These are phyloP conservation scores for Globisporangium carolinianum DNA, from an alignment of 352 stramenopile genomes.

Conservation along the genomic window DNA sequence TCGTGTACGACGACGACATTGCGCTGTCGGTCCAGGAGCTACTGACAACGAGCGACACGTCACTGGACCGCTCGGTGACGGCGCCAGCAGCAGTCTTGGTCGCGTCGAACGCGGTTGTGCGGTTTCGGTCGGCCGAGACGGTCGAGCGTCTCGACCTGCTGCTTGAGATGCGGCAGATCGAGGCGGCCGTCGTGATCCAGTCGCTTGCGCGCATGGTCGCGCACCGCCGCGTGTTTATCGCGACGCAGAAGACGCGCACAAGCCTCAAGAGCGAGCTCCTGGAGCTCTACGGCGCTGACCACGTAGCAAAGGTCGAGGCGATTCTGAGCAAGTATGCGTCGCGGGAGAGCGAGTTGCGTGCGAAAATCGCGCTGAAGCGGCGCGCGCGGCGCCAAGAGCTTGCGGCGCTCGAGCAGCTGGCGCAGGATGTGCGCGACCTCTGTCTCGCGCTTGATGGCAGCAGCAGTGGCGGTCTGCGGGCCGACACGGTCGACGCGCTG, in stretches of 20 bases:
- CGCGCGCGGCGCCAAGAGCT: slow-evolving; percentile 16
- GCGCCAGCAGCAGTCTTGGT: slow-evolving; percentile 8
- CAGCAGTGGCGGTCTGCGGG: slow-evolving; percentile 18
- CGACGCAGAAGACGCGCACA: slow-evolving; percentile 20
- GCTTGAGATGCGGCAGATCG: slow-evolving; percentile 23
- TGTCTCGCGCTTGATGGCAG: slow-evolving; percentile 21
- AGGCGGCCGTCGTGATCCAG: slow-evolving; percentile 28
- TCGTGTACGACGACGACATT: slow-evolving; percentile 12
- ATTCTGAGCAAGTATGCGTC: slow-evolving; percentile 33
- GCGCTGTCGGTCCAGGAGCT: slow-evolving; percentile 14
- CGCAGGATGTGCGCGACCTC: slow-evolving; percentile 31
- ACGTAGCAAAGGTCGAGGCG: slow-evolving; percentile 25
- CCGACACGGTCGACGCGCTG: slow-evolving; percentile 40
- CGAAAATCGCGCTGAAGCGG: slow-evolving; percentile 30
- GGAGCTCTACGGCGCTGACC: slow-evolving; percentile 28
- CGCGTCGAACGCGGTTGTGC: slow-evolving; percentile 13
- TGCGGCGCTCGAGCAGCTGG: slow-evolving; percentile 19
- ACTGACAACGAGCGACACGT: slow-evolving; percentile 5
- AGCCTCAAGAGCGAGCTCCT: slow-evolving; percentile 31
- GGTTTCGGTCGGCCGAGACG: slow-evolving; percentile 21
- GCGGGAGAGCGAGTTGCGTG: slow-evolving; percentile 30
- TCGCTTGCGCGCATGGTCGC: slow-evolving; percentile 32
- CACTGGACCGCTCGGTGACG: neutral
- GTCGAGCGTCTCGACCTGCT: slow-evolving; percentile 36
- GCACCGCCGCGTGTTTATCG: slow-evolving; percentile 19